Evolutionary conservation across 129 eudicot species (phyloP).

Genomic region (Saussurea involucrata): DNA sequence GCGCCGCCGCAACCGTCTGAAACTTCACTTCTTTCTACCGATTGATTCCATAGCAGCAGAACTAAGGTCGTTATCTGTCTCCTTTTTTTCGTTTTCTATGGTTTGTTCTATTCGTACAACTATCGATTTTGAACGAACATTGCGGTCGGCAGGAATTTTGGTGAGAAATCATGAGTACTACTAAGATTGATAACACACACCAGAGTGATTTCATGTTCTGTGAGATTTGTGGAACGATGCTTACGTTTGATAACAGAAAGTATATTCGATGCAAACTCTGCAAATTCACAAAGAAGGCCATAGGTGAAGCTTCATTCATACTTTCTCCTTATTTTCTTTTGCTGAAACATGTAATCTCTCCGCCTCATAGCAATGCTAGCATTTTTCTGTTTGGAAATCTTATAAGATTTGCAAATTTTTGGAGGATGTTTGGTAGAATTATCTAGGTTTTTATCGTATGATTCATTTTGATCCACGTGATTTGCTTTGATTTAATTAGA

Average conservation of each 20-base stretch:
- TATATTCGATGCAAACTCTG: constrained; percentile 60
- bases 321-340: not conserved
- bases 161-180: not conserved
- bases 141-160: not conserved
- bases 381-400: not conserved
- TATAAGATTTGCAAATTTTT: not conserved
- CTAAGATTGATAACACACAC: not conserved
- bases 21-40: not conserved
- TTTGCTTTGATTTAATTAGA: not conserved
- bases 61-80: not conserved
- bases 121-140: not conserved
- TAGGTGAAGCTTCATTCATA: constrained; percentile 30
- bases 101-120: not conserved
- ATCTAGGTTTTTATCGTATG: not conserved
- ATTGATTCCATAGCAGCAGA: not conserved
- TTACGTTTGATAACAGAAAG: constrained; percentile 38
- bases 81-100: not conserved
- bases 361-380: not conserved
- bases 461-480: not conserved
- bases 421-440: not conserved
- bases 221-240: constrained; percentile 70
- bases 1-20: not conserved
- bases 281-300: constrained; percentile 41
- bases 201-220: constrained; percentile 83
- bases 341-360: not conserved